Evolutionary conservation across 176 grass and related monocot genomes (phyloP).

Genomic region (Musa beccarii): DNA sequence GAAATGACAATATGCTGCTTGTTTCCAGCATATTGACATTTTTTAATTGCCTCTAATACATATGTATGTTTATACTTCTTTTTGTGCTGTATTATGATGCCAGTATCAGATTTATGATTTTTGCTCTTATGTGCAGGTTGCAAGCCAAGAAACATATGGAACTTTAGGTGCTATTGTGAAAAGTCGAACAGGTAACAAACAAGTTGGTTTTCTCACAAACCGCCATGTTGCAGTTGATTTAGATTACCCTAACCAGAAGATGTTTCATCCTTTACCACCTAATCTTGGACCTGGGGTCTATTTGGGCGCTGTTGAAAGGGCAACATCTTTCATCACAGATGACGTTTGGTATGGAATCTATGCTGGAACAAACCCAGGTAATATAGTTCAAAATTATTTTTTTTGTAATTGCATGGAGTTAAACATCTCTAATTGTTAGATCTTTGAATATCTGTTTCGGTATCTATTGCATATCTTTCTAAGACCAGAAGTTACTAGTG

Average conservation of each 20-base stretch:
- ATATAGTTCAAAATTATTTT: constrained; percentile 25
- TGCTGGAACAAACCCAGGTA: constrained; percentile 98
- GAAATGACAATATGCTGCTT: too few relatives aligned
- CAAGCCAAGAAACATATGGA: constrained; percentile 95
- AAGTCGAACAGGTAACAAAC: constrained; percentile 77
- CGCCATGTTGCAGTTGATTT: constrained; percentile 91
- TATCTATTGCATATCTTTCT: not conserved
- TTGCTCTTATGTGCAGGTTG: constrained; percentile 43
- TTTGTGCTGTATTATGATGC: not conserved
- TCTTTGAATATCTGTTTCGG: not conserved
- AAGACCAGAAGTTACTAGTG: not conserved
- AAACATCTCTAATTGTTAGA: constrained; percentile 9
- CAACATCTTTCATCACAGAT: constrained; percentile 95
- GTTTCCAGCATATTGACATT: too few relatives aligned
- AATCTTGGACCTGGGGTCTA: constrained; percentile 99
- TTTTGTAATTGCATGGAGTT: not conserved
- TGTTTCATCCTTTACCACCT: constrained; percentile 94
- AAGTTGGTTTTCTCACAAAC: constrained; percentile 94
- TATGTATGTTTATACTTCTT: too few relatives aligned
- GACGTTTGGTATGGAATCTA: constrained; percentile 99
- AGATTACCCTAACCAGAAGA: constrained; percentile 98
- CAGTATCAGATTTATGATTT: constrained; percentile 15
- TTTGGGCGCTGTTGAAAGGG: constrained; percentile 93
- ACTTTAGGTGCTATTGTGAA: constrained; percentile 93
- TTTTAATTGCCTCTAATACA: too few relatives aligned